Evolutionary conservation across 306 rosid genomes (phyloP).

Genomic region (Medicago arabica): DNA sequence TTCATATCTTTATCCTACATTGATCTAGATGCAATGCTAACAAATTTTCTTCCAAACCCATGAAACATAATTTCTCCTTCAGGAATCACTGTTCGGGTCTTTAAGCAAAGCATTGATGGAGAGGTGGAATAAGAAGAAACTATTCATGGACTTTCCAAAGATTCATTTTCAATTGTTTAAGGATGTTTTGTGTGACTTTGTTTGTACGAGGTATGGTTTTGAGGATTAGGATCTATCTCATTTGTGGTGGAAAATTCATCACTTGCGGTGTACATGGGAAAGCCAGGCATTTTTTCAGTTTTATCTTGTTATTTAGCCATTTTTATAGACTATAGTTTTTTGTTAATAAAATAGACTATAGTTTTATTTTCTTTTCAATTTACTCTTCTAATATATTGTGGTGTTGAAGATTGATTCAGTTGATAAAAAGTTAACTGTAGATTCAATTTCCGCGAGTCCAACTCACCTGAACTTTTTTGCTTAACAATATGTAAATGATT

Average conservation of each 20-base stretch:
- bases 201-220: constrained; percentile 26
- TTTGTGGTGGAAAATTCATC: constrained; percentile 57
- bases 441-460: no score
- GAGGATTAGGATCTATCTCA: constrained; percentile 28
- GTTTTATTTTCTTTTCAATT: neutral
- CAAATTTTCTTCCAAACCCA: no score
- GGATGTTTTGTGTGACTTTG: constrained; percentile 30
- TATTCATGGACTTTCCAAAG: constrained; percentile 17
- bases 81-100: neutral
- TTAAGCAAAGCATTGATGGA: neutral
- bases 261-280: constrained; percentile 85
- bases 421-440: no score
- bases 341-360: neutral
- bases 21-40: no score
- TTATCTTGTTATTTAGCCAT: neutral
- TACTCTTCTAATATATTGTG: no score
- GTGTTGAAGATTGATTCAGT: no score
- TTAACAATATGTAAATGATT: constrained; percentile 23
- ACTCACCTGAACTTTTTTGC: no score
- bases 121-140: constrained; percentile 35
- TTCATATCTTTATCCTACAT: no score
- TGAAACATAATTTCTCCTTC: no score
- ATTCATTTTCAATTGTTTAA: constrained; percentile 39
- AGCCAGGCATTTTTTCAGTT: constrained; percentile 78
- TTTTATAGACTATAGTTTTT: neutral